Evolutionary conservation across 1,139 yeast species (phyloP), one percentile per base, ranked within the genome.

Genomic region (Saccharomyces hybrid): DNA sequence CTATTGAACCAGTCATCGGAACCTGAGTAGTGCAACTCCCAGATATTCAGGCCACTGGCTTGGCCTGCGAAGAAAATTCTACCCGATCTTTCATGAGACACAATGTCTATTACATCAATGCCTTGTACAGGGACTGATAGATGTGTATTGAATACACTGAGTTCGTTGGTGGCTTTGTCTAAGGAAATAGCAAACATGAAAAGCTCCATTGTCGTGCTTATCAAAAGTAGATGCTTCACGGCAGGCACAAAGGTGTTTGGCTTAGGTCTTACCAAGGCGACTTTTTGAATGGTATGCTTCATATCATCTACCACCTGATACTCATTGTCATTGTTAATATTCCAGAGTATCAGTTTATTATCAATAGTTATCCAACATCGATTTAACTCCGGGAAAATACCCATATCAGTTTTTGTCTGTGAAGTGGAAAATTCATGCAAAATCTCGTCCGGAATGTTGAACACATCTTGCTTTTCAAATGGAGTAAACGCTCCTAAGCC

Each of bases 281-380:
- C 93, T 7, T 88, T 78, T 53, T 88, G 74, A 51, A 93, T 89
- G 1, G 95, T 80, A 62, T 88, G 88, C 56, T 82, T 80, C 56
- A 90, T 80, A 62, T 87, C 95, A 66, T 90, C 97, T 55, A 91
- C 85, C 5, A 89, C 83, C 61, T 85, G 83, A 65, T 84, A 87
- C 59, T 87, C 95, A 11, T 82, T 74, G 9, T 85, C 74, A 53
- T 69, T 72, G 62, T 79, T 81, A 2, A 84, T 80, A 51, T 83
- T 82, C 99, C 99, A 93, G 42, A 95, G 77, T 44, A 87, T 81
- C 63, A 95, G 76, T 64, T 85, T 83, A 65, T 86, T 86, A 68
- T 90, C 98, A 46, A 85, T 83, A 2, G 88, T 83, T 49, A 91
- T 80, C 98, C 98, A 93, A 7, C 93, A 84, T 57, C 96, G 80